Base-by-base conservation (phyloP, 1,139 yeast genomes). In the Spencermartinsiella ligniputridi region DNA sequence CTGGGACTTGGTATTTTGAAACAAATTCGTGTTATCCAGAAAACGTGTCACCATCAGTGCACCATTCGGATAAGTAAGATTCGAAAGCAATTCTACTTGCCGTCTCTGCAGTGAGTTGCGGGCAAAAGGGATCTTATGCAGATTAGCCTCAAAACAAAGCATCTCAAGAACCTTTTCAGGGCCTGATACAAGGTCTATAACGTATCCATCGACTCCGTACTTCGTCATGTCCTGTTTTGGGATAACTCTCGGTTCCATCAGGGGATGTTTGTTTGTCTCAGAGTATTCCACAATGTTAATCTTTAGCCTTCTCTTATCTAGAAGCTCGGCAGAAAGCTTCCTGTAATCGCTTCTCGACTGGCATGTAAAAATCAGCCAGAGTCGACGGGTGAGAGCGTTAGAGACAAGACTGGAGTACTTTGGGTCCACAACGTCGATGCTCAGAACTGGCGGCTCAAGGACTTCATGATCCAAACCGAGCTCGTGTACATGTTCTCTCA, bases 131-230 rank as follows among this genome's bases (percentile, higher is more conserved):
- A 86, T 77, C 39, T 68, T 64, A 51, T 85, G 78, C 20, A 89
- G 64, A 37, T 69, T 71, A 12, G 77, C 69, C 24, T 74, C 72
- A 49, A 77, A 81, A 53, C 84, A 80, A 39, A 92, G 70, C 88
- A 86, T 87, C 44, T 75, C 72, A 39, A 88, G 60, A 1, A 92
- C 95, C n/a, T 77, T 75, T 8, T 64, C 60, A 1, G 96, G 96
- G 0, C 96, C 98, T 1, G 68, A 66, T 1, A 92, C 58, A 50
- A 78, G 78, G 56, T 92, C 97, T 1, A 78, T 66, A 30, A 89
- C 57, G 55, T 77, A 86, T 0, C 96, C 94, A 49, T 86, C 96
- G 62, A 92, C 87, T 0, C 96, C 96, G 21, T 67, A 62, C n/a
- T 46, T 41, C 1, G 53, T 56, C 3, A 89, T 54, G 35, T 67